Evolutionary conservation across 495 filamentous ascomycete species (phyloP), one percentile per base, ranked within the genome.

Genomic region (Xylaria cubensis): DNA sequence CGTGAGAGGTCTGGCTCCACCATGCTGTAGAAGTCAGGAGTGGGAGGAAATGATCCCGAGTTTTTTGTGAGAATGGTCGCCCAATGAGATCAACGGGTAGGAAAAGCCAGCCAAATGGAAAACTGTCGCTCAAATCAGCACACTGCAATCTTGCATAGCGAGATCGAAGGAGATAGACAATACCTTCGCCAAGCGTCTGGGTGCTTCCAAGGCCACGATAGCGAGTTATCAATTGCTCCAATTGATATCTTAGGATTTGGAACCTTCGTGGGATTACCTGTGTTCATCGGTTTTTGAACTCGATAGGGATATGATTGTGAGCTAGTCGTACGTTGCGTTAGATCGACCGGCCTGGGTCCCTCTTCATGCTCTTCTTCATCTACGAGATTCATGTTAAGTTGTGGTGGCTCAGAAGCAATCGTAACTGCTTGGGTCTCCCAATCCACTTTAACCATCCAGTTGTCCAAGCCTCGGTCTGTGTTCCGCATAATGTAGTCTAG

Each of bases 401-500:
- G 91, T 1, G 92, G 89, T 29, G 93, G 94, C 24, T 97, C 94
- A 1, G 93, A 92, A 48, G 92, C 90, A 61, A 99, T 93, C 12
- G 92, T 93, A 15, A 94, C 95, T 77, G 92, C 86, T 75, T 96
- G 88, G 29, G 87, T 91, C 59, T 92, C 86, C 88, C 89, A 93
- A 78, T 98, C 94, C 32, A 99, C 93, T 77, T 92, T 95, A 75
- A 99, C 94, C 96, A 99, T 99, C 96, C 96, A 99, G 72, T 99
- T 99, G 80, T 99, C 96, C 72, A 98, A 84, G 13, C 96, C 96
- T 81, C 96, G 88, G 79, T 99, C 96, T 4, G 96, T 99, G 78
- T 99, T 99, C 29, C 96, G 90, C 96, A 99, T 99, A 64, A 99
- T 97, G 75, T 99, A 99, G 81, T 99, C 96, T 76, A 99, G 79